These are phyloP conservation scores for Cutaneotrichosporon cavernicola DNA, from an alignment of 1,284 basidiomycete genomes.

Conservation along the genomic window DNA sequence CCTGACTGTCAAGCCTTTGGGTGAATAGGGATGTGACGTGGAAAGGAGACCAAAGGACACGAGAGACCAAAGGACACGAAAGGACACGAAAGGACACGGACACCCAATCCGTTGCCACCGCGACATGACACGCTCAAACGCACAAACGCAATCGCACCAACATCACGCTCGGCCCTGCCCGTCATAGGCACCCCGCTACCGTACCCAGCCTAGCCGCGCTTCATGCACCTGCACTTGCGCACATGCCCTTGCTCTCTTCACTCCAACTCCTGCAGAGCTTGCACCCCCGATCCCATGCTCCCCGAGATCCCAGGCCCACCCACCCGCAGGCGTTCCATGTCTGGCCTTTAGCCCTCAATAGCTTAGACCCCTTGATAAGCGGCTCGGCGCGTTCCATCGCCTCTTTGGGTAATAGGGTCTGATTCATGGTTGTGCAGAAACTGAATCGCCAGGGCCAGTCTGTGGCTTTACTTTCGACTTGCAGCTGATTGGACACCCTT, in stretches of 20 bases:
- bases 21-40: background rate
- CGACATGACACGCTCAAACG: background rate
- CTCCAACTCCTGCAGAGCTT: too few species aligned
- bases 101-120: background rate
- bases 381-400: background rate
- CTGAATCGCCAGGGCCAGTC: too few species aligned
- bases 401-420: background rate
- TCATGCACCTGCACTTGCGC: background rate
- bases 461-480: too few species aligned
- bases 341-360: too few species aligned
- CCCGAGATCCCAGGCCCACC: background rate
- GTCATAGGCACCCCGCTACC: background rate
- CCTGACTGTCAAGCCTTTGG: background rate
- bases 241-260: too few species aligned
- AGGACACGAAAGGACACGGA: background rate
- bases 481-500: too few species aligned
- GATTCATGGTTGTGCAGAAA: too few species aligned
- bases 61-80: too few species aligned
- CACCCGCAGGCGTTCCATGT: too few species aligned
- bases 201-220: background rate
- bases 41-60: too few species aligned
- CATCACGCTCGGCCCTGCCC: background rate
- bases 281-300: conserved; percentile 2
- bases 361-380: too few species aligned
- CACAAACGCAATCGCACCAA: too few species aligned